Percentiles rank a stretch among this genome's conserved stretches.
These are phyloP conservation scores for Thelonectria rubi DNA, from an alignment of 2,329 filamentous ascomycete genomes.

Conservation along the genomic window DNA sequence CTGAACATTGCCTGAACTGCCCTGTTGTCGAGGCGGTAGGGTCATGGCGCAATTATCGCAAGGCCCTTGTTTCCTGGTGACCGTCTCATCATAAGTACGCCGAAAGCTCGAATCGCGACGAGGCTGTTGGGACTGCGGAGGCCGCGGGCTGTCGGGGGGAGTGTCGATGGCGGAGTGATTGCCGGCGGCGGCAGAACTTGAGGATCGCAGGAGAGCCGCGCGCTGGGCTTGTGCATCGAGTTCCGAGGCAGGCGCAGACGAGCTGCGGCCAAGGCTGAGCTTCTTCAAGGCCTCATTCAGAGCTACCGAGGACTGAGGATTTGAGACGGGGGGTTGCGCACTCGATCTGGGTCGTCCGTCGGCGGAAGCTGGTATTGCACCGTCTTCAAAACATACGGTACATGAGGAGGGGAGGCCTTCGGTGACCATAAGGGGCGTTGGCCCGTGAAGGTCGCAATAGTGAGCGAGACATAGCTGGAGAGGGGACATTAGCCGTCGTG, in stretches of 20 bases:
- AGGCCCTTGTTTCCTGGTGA: conserved; percentile 69
- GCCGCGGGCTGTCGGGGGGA: conserved; percentile 65
- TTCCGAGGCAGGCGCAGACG: conserved; percentile 55
- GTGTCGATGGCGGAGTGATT: conserved; percentile 61
- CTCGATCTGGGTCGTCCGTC: conserved; percentile 54
- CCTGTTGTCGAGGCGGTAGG: conserved; percentile 56
- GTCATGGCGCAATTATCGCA: conserved; percentile 76
- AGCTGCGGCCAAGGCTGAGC: conserved; percentile 56
- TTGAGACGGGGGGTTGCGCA: conserved; percentile 48
- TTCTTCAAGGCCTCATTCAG: conserved; percentile 60
- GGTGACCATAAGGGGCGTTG: conserved; percentile 75
- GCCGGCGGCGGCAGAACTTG: conserved; percentile 47
- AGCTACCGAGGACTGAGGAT: conserved; percentile 46
- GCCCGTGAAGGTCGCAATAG: conserved; percentile 76
- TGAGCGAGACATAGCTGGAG: conserved; percentile 74
- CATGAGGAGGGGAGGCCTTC: conserved; percentile 71
- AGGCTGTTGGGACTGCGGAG: conserved; percentile 48
- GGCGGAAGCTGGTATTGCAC: conserved; percentile 30
- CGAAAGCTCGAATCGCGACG: conserved; percentile 68
- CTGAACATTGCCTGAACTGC: conserved; percentile 38
- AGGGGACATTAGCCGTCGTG: conserved; percentile 45
- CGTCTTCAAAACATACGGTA: conserved; percentile 63
- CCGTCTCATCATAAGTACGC: conserved; percentile 72
- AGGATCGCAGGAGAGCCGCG: conserved; percentile 53
- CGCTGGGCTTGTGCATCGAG: conserved; percentile 56